A percentile compares a stretch with the other conserved stretches of the same genome.
Conservation (phyloP, 306 rosid species). For the Dicorynia guianensis region DNA sequence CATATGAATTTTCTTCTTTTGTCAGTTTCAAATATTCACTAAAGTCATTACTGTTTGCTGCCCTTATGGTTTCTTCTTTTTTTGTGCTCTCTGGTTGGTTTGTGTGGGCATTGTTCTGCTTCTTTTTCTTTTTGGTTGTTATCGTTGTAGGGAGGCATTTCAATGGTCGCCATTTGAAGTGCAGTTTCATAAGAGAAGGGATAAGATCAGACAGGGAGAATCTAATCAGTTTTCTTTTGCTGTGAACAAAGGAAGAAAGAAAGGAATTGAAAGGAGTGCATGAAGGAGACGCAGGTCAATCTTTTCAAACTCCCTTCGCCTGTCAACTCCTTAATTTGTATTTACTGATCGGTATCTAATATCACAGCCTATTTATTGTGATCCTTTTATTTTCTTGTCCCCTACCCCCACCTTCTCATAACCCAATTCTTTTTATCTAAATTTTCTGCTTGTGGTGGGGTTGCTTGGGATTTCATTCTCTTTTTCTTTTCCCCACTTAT, state of each 20-base stretch:
- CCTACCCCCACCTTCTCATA: slow-evolving; percentile 49
- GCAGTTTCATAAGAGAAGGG: slow-evolving; percentile 59
- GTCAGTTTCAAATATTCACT: slow-evolving; percentile 32
- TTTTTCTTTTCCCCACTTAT: neutral
- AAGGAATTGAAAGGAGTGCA: slow-evolving; percentile 30
- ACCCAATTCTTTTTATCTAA: slow-evolving; percentile 31
- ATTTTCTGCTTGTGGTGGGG: slow-evolving; percentile 18
- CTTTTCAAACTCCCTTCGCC: slow-evolving; percentile 57
- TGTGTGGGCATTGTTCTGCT: slow-evolving; percentile 19
- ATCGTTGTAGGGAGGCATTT: slow-evolving; percentile 45
- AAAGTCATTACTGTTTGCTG: neutral
- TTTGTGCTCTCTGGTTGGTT: slow-evolving; percentile 25
- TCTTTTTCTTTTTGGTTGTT: neutral
- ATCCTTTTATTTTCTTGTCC: slow-evolving; percentile 46
- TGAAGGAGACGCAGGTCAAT: slow-evolving; percentile 64
- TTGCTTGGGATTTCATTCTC: neutral
- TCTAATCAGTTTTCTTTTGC: slow-evolving; percentile 43
- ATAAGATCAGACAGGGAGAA: slow-evolving; percentile 53
- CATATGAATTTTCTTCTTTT: slow-evolving; percentile 32
- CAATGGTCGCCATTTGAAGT: slow-evolving; percentile 59
- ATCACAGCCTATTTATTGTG: slow-evolving; percentile 46
- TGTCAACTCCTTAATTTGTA: slow-evolving; percentile 54
- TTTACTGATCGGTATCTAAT: slow-evolving; percentile 51
- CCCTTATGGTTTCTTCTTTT: slow-evolving; percentile 9
- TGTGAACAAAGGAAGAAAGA: slow-evolving; percentile 28